These are phyloP conservation scores for Capronia americana DNA, from an alignment of 2,329 filamentous ascomycete species.

Conservation along the genomic window DNA sequence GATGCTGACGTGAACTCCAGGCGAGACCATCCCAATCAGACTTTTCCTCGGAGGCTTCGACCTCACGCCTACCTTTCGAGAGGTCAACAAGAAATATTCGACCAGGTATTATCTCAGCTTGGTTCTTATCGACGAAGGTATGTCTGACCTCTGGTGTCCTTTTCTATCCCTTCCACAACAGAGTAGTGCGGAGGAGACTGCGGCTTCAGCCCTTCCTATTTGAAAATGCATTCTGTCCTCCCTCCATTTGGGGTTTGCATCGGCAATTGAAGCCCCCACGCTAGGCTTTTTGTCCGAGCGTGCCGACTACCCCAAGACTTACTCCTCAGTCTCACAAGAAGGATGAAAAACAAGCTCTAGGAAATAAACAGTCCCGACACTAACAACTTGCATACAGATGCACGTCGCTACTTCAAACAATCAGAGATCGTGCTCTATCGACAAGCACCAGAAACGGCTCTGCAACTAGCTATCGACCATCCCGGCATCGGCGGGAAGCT, in stretches of 20 bases:
- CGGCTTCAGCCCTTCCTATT: background rate
- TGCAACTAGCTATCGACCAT: constrained; percentile 37
- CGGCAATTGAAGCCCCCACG: constrained; percentile 45
- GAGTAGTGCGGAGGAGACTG: background rate
- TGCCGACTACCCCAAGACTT: background rate
- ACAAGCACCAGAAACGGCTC: constrained; percentile 61
- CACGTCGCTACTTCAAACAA: constrained; percentile 97
- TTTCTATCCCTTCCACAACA: constrained; percentile 8
- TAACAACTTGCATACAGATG: constrained; percentile 62
- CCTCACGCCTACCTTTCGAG: constrained; percentile 94
- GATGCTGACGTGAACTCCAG: constrained; percentile 46
- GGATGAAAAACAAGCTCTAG: background rate
- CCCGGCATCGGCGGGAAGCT: constrained; percentile 39
- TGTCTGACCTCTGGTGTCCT: constrained; percentile 41
- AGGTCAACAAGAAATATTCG: constrained; percentile 99
- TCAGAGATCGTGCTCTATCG: constrained; percentile 97
- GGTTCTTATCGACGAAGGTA: constrained; percentile 93
- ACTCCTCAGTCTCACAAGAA: background rate
- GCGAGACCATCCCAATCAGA: constrained; percentile 92
- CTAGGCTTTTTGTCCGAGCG: constrained; percentile 9
- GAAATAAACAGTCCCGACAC: constrained; percentile 6
- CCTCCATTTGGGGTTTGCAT: constrained; percentile 3
- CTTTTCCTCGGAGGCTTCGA: constrained; percentile 98
- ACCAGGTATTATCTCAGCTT: constrained; percentile 96
- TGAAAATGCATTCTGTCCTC: background rate